A percentile compares a stretch with the other conserved stretches of the same genome.
Evolutionary conservation across 106 monocot genomes (phyloP).

Genomic region (Phalaenopsis aphrodite): DNA sequence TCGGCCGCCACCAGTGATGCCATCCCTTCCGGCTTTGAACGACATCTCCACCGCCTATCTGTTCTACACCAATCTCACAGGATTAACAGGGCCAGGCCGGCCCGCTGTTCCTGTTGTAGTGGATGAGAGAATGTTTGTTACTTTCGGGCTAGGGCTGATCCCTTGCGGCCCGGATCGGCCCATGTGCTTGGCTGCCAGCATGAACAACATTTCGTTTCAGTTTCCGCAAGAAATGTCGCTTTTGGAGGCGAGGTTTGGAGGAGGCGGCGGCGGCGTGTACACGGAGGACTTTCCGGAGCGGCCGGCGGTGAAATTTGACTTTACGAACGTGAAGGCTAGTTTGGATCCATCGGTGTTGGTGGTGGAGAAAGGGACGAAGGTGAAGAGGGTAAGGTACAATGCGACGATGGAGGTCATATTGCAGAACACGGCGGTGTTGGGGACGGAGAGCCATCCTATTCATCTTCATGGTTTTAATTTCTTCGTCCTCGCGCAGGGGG

Average conservation of each 20-base stretch:
- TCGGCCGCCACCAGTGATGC: slow-evolving; percentile 23
- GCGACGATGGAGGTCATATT: slow-evolving; percentile 55
- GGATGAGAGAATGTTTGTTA: slow-evolving; percentile 55
- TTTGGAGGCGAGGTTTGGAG: slow-evolving; percentile 39
- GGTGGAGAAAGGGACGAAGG: slow-evolving; percentile 32
- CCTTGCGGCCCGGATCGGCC: slow-evolving; percentile 28
- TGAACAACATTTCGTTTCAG: slow-evolving; percentile 69
- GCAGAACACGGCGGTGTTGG: slow-evolving; percentile 61
- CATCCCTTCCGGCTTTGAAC: slow-evolving; percentile 38
- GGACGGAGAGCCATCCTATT: slow-evolving; percentile 49
- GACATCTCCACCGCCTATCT: slow-evolving; percentile 50
- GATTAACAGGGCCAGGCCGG: slow-evolving; percentile 8
- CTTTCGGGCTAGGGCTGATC: slow-evolving; percentile 38
- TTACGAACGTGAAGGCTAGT: slow-evolving; percentile 22
- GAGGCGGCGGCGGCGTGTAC: slow-evolving; percentile 27
- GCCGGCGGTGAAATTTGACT: slow-evolving; percentile 46
- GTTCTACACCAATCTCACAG: slow-evolving; percentile 48
- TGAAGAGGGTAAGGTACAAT: slow-evolving; percentile 51
- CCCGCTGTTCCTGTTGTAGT: slow-evolving; percentile 44
- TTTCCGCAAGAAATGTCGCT: slow-evolving; percentile 42
- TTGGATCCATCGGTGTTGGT: background rate
- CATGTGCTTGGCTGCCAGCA: slow-evolving; percentile 36
- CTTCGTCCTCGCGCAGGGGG: slow-evolving; percentile 63
- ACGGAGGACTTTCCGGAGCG: slow-evolving; percentile 49
- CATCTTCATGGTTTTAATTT: slow-evolving; percentile 73